phyloP scores from a whole-genome alignment of 352 stramenopile species.

The Phytophthora colocasiae region DNA sequence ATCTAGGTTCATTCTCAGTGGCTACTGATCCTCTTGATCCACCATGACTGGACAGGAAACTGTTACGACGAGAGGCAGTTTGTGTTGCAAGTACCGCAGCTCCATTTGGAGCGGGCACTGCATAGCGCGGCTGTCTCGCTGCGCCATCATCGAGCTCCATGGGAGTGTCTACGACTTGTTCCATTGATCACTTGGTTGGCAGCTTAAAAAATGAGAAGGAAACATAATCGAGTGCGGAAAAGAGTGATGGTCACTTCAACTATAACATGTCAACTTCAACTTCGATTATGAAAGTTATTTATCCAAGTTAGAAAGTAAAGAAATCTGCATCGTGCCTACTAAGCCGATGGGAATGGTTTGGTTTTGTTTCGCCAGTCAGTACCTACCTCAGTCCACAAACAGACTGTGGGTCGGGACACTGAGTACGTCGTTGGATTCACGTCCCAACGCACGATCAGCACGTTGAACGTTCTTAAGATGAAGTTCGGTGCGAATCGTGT shows the following conservation, averaged over 20 bases:
- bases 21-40: constrained; percentile 33
- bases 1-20: constrained; percentile 20
- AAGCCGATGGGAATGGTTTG: constrained; percentile 43
- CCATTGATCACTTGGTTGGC: constrained; percentile 28
- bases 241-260: constrained; percentile 55
- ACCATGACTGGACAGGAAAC: constrained; percentile 15
- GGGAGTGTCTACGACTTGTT: constrained; percentile 3
- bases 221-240: constrained; percentile 11
- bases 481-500: constrained; percentile 37
- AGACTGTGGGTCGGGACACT: constrained; percentile 39
- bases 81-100: constrained; percentile 14
- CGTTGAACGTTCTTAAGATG: constrained; percentile 46
- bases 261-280: constrained; percentile 26
- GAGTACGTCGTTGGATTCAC: constrained; percentile 39
- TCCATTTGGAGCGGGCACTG: constrained; percentile 33
- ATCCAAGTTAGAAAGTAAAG: background rate
- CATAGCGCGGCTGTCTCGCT: constrained; percentile 40
- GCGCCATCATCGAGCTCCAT: constrained; percentile 47
- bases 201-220: constrained; percentile 28
- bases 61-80: background rate
- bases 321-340: constrained; percentile 5
- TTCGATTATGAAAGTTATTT: constrained; percentile 21
- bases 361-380: constrained; percentile 45
- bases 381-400: constrained; percentile 46
- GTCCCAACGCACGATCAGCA: constrained; percentile 45